Conservation (phyloP, 2,329 filamentous ascomycete genomes). For the Epichloe gansuensis region DNA sequence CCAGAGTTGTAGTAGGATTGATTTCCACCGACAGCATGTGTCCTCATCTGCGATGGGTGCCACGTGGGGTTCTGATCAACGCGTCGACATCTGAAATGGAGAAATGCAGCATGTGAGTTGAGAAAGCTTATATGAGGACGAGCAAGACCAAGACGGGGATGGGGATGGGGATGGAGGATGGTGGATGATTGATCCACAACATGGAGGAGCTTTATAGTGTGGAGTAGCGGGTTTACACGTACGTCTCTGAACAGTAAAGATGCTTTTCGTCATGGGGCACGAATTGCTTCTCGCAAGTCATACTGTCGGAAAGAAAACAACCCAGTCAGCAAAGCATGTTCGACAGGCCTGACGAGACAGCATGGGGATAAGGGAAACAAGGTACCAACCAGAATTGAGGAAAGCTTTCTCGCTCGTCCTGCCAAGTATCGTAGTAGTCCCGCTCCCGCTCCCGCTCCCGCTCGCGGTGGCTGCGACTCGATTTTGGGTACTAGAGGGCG, state of each 20-base stretch:
- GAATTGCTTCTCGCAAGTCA: conserved; percentile 57
- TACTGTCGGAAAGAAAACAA: conserved; percentile 27
- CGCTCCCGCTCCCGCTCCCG: conserved; percentile 39
- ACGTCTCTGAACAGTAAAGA: conserved; percentile 53
- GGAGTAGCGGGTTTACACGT: conserved; percentile 20
- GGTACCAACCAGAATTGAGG: conserved; percentile 58
- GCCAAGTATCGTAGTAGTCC: conserved; percentile 33
- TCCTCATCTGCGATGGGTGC: conserved; percentile 9
- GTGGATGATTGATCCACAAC: neutral
- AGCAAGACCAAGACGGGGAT: too few species aligned
- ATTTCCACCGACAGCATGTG: conserved; percentile 13
- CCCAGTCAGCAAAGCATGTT: neutral
- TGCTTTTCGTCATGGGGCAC: conserved; percentile 43
- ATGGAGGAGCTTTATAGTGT: neutral
- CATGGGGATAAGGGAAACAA: conserved; percentile 8
- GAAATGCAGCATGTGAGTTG: too few species aligned
- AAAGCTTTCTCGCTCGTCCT: conserved; percentile 50
- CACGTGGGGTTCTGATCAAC: conserved; percentile 34
- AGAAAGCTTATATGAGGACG: too few species aligned
- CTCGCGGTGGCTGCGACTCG: conserved; percentile 38
- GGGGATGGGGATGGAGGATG: too few species aligned
- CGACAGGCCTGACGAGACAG: neutral
- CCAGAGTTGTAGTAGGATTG: conserved; percentile 34
- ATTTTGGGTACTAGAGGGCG: conserved; percentile 27
- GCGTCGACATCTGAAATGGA: conserved; percentile 35